Base-by-base conservation (phyloP, 345 rosid genomes). In the Psidium friedrichsthalianum region DNA sequence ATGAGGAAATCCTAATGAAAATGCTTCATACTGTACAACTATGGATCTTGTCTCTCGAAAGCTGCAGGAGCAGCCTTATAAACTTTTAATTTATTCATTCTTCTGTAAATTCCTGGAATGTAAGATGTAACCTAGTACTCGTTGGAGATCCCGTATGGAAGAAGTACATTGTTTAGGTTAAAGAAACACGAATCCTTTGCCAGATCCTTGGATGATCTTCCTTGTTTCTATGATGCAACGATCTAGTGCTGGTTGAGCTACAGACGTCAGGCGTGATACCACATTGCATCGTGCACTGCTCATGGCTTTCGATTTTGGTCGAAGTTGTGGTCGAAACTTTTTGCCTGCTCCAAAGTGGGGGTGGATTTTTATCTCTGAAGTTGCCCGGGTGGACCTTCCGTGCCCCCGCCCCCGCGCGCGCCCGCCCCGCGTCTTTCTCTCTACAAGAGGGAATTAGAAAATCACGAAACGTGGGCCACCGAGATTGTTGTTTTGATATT, bases 91-190 rank as follows among this genome's bases (percentile, higher is more conserved):
- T 88, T 69, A 36, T 69, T 69, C 84, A 89, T 93, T 90, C 89
- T 56, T 91, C 87, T 93, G 95, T 93, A 93, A 87, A 93, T 90
- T 90, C 87, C 82, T n/a, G 47, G 29, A 56, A n/a, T 86, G 88
- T 86, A 88, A 86, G 89, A 76, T 89, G 91, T 88, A 87, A 52
- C 74, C 85, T 29, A 86, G 59, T 76, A 76, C 53, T 54, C 47
- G 56, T 54, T 22, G 40, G 84, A 82, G 54, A 52, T 42, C 56
- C 56, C 47, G 8, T 82, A 82, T 82, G 42, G 32, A 82, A 29
- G 78, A 29, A 82, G 49, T 18, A 32, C 16, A 2, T 82, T 82
- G 49, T 51, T 40, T 54, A 82, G 24, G 56, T 29, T 52, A 16
- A 54, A 18, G 20, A 15, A 56, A 53, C 27, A 5, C 47, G 54